Evolutionary conservation across 179 eudicot species (phyloP), one percentile per base, ranked within the genome.

Genomic region (Beta macrorhiza): DNA sequence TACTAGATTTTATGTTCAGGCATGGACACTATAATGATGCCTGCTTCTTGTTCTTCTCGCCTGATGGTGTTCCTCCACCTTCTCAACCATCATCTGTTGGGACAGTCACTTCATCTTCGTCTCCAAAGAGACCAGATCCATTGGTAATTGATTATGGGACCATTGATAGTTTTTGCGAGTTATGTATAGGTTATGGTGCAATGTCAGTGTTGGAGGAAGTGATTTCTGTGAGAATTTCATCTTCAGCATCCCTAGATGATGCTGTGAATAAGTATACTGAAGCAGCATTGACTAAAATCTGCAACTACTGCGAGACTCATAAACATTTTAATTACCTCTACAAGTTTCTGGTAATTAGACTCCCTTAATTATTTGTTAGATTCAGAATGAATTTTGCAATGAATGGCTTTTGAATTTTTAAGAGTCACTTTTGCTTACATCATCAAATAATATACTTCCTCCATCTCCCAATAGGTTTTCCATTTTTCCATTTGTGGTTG

Each of bases 21-120:
- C 99, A 96, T 88, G 99, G 99, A 45, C 94, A 89, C 81, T 96
- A 88, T 75, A 85, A 85, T 85, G 98, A 96, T 79, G 99, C 97
- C 59, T 94, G 98, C 87, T 77, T 86, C 81, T 79, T 96, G 82
- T 92, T 96, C 84, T 94, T 96, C 81, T 98, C 99, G 68, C 90
- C 90, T 59, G 86, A 90, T 87, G 88, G 88, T 78, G 86, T 87
- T 85, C 99, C 98, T 79, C 83, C 90, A 15, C 91, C 95, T 78
- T 91, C 93, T 81, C 97, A 92, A 87, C 93, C 93, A 77, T 91
- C 95, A 62, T 83, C 89, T 37, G 74, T 79, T 72, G 92, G 91
- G 45, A 80, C 87, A 57, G 90, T 87, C 76, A 86, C 91, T 81
- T 89, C 97, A 78, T 88, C 99, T 78, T 91, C 97, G 63, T 91